Evolutionary conservation across 352 stramenopile species (phyloP).

Genomic region (Phytophthora pini): DNA sequence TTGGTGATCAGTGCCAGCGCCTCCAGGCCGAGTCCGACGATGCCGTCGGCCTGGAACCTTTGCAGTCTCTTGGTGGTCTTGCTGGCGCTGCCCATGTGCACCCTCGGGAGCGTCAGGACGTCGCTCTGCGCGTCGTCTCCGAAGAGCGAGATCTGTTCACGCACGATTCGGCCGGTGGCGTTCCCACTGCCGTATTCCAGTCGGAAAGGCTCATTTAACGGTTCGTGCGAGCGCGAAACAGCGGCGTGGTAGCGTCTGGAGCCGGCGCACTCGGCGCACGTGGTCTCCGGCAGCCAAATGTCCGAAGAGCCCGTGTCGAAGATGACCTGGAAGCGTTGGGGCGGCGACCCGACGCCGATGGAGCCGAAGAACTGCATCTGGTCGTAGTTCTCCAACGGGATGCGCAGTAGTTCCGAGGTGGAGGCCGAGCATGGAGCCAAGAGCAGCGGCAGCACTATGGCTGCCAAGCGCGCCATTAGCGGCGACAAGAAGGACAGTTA

Average conservation of each 20-base stretch:
- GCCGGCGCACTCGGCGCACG: conserved; percentile 54
- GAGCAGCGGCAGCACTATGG: neutral
- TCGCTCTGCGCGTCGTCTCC: conserved; percentile 4
- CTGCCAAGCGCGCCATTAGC: conserved; percentile 10
- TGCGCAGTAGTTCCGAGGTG: conserved; percentile 43
- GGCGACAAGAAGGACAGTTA: neutral
- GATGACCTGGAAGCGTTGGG: conserved; percentile 73
- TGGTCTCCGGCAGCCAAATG: conserved; percentile 58
- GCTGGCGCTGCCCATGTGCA: conserved; percentile 60
- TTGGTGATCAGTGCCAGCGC: conserved; percentile 65
- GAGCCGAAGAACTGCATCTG: conserved; percentile 80
- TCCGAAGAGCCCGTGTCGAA: conserved; percentile 84
- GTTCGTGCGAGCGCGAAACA: conserved; percentile 41
- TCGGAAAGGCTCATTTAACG: conserved; percentile 44
- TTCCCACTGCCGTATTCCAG: conserved; percentile 78
- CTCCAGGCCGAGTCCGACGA: conserved; percentile 66
- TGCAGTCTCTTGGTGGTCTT: conserved; percentile 53
- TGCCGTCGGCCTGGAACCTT: conserved; percentile 67
- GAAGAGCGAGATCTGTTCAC: conserved; percentile 55
- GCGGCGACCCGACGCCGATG: conserved; percentile 64
- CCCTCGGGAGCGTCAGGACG: conserved; percentile 36
- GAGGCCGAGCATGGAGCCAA: neutral
- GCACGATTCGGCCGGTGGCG: conserved; percentile 51
- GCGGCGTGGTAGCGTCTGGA: conserved; percentile 44
- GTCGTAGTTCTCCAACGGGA: conserved; percentile 78